Percentiles rank a stretch among this genome's conserved stretches.
Evolutionary conservation across 345 rosid species (phyloP).

Genomic region (Microcos paniculata): DNA sequence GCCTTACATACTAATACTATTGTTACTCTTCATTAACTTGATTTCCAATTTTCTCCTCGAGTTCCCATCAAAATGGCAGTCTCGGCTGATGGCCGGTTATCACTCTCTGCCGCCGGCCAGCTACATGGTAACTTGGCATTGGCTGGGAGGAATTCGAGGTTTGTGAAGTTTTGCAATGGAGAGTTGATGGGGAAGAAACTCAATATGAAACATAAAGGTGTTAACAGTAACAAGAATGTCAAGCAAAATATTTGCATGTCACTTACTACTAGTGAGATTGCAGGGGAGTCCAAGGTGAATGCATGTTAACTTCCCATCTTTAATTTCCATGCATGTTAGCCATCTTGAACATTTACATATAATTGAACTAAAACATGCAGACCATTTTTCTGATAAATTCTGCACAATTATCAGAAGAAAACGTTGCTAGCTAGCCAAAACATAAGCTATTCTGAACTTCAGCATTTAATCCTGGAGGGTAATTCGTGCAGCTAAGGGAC

Average conservation of each 20-base stretch:
- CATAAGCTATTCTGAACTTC: not conserved
- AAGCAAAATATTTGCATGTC: constrained; percentile 48
- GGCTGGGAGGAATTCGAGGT: constrained; percentile 36
- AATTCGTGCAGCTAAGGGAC: constrained; percentile 59
- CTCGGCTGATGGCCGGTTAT: constrained; percentile 59
- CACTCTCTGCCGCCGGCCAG: constrained; percentile 51
- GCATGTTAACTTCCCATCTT: not conserved
- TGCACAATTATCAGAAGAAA: not conserved
- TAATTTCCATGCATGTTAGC: not conserved
- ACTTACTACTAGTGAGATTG: constrained; percentile 37
- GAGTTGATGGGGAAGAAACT: constrained; percentile 79
- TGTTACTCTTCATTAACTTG: constrained; percentile 4
- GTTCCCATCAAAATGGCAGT: constrained; percentile 42
- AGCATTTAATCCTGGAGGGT: not conserved
- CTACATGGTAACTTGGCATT: constrained; percentile 32
- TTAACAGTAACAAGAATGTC: constrained; percentile 3
- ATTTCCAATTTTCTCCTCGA: constrained; percentile 21
- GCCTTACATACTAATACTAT: not conserved
- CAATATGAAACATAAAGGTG: constrained; percentile 19
- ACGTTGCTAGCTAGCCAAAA: no score
- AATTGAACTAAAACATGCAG: not conserved
- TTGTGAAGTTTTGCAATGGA: constrained; percentile 50
- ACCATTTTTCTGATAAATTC: not conserved
- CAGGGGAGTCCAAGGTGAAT: constrained; percentile 53
- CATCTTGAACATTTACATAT: not conserved